These are phyloP conservation scores for Globisporangium carolinianum DNA, from an alignment of 352 stramenopile genomes.

Conservation along the genomic window DNA sequence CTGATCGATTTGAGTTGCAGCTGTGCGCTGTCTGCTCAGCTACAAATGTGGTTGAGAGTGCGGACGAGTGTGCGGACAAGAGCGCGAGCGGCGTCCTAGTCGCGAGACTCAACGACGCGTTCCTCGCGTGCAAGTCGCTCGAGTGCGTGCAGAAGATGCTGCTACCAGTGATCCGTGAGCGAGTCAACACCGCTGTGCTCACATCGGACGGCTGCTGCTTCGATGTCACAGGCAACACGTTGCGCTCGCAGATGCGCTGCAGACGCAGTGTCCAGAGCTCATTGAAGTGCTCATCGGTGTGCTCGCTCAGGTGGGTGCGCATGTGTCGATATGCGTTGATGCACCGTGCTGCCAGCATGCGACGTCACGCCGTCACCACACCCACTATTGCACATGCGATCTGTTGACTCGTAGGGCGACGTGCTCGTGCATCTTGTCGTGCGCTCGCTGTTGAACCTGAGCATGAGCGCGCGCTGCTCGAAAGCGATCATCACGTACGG, in stretches of 20 bases:
- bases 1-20: background rate
- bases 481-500: conserved; percentile 5
- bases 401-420: conserved; percentile 8
- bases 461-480: conserved; percentile 3
- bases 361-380: background rate
- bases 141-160: conserved; percentile 5
- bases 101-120: conserved; percentile 11
- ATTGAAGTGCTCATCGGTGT: background rate
- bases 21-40: background rate
- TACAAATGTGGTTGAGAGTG: background rate
- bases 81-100: background rate
- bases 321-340: background rate
- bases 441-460: conserved; percentile 13
- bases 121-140: conserved; percentile 9
- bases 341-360: background rate
- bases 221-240: conserved; percentile 4
- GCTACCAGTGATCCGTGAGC: too few relatives aligned
- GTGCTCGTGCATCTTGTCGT: conserved; percentile 16
- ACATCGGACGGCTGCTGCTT: background rate
- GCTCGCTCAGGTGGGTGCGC: conserved; percentile 1
- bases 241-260: conserved; percentile 7
- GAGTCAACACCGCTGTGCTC: background rate
- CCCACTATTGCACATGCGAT: background rate
- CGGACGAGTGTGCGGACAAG: background rate
- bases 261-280: background rate